Evolutionary conservation across 2,329 filamentous ascomycete genomes (phyloP).

Genomic region (Alternaria sp.): DNA sequence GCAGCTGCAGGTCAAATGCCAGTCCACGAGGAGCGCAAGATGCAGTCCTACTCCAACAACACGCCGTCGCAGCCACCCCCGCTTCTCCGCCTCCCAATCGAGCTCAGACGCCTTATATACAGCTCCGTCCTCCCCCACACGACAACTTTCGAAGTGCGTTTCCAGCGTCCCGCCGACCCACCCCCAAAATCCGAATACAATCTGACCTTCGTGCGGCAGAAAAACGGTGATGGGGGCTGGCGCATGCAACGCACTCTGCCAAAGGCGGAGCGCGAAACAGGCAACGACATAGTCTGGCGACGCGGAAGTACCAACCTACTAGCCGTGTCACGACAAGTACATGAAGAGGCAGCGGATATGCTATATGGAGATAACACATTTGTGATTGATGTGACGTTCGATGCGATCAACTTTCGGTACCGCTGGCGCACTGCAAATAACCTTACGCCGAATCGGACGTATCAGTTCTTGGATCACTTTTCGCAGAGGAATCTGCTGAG

Average conservation of each 20-base stretch:
- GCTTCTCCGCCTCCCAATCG: conserved; percentile 52
- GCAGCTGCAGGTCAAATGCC: neutral
- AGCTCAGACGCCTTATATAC: conserved; percentile 56
- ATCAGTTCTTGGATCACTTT: conserved; percentile 54
- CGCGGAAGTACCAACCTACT: conserved; percentile 54
- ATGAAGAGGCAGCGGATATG: conserved; percentile 55
- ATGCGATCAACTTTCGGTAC: conserved; percentile 55
- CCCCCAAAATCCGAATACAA: conserved; percentile 37
- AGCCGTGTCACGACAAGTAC: conserved; percentile 51
- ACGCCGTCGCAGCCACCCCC: conserved; percentile 28
- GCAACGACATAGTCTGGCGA: conserved; percentile 53
- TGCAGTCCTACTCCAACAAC: conserved; percentile 16
- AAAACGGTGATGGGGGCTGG: conserved; percentile 35
- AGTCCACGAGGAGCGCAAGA: conserved; percentile 13
- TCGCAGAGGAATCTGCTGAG: conserved; percentile 52
- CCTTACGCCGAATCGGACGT: conserved; percentile 51
- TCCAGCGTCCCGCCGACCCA: conserved; percentile 24
- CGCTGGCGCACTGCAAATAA: conserved; percentile 55
- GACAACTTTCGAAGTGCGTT: conserved; percentile 32
- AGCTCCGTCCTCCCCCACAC: conserved; percentile 54
- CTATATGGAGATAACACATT: conserved; percentile 59
- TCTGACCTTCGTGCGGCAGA: conserved; percentile 42
- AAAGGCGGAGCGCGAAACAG: conserved; percentile 34
- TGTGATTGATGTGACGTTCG: conserved; percentile 55
- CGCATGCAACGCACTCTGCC: conserved; percentile 39